These are phyloP conservation scores for Myriangium duriaei DNA, from an alignment of 2,329 filamentous ascomycete genomes.

Conservation along the genomic window DNA sequence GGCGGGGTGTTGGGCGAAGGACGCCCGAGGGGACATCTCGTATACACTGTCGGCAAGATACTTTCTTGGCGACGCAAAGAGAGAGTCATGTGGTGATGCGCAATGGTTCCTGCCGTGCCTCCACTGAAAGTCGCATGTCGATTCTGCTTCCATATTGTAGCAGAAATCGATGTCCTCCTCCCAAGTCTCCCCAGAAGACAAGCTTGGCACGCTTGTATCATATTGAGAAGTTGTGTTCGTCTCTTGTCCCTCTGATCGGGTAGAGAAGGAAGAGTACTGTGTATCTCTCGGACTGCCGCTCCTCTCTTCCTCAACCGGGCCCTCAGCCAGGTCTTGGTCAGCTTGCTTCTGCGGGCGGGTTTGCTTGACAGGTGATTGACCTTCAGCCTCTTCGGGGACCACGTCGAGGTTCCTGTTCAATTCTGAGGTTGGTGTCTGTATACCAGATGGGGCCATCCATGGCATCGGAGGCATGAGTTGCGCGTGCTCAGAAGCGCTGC, in stretches of 20 bases:
- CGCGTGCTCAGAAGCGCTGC: neutral
- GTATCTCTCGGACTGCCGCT: neutral
- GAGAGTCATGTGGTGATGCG: constrained; percentile 10
- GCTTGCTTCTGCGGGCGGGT: neutral
- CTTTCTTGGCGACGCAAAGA: constrained; percentile 7
- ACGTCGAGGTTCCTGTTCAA: constrained; percentile 28
- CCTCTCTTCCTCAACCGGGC: neutral
- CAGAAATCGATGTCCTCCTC: constrained; percentile 52
- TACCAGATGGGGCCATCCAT: constrained; percentile 25
- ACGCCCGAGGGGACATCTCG: constrained; percentile 6
- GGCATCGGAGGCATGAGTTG: constrained; percentile 23
- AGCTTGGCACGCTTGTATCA: constrained; percentile 11
- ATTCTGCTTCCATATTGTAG: constrained; percentile 48
- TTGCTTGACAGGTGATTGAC: constrained; percentile 8
- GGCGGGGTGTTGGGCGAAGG: constrained; percentile 2
- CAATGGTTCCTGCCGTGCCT: constrained; percentile 13
- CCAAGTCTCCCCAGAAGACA: constrained; percentile 37
- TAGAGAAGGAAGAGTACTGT: constrained; percentile 1
- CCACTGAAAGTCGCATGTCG: constrained; percentile 50
- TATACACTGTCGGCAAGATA: constrained; percentile 1
- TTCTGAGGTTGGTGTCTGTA: constrained; percentile 17
- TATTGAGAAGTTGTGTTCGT: constrained; percentile 8
- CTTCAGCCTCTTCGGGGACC: constrained; percentile 35
- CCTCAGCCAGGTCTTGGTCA: neutral
- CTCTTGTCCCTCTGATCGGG: constrained; percentile 7